Evolutionary conservation across 495 filamentous ascomycete species (phyloP).

Genomic region (Bacidia rubella): DNA sequence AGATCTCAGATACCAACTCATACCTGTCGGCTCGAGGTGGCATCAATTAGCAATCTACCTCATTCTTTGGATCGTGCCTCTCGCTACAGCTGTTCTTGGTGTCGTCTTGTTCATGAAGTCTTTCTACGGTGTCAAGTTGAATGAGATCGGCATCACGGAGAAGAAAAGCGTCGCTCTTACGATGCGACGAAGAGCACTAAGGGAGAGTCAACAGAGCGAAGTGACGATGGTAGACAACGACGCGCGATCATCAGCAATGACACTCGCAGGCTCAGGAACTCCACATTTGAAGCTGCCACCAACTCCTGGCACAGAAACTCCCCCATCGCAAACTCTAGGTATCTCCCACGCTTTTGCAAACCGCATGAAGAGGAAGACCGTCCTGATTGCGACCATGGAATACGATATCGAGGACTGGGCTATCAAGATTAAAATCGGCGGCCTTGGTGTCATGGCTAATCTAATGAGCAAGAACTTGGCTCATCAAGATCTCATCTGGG

Average conservation of each 20-base stretch:
- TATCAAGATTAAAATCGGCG: conserved; percentile 35
- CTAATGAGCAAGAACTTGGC: conserved; percentile 33
- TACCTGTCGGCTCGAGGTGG: conserved; percentile 29
- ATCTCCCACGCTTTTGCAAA: conserved; percentile 17
- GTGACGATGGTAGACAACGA: conserved; percentile 21
- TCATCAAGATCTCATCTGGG: conserved; percentile 36
- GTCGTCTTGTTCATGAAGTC: conserved; percentile 29
- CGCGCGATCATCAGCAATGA: conserved; percentile 30
- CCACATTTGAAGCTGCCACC: conserved; percentile 43
- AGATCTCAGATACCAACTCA: conserved; percentile 24
- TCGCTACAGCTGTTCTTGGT: conserved; percentile 24
- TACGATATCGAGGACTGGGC: conserved; percentile 36
- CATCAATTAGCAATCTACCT: conserved; percentile 31
- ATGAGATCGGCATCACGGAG: conserved; percentile 46
- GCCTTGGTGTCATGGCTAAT: conserved; percentile 35
- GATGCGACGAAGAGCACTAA: conserved; percentile 22
- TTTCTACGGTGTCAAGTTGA: conserved; percentile 37
- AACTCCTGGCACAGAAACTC: conserved; percentile 6
- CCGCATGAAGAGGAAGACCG: conserved; percentile 19
- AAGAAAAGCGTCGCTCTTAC: conserved; percentile 27
- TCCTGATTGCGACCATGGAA: conserved; percentile 36
- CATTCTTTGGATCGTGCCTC: conserved; percentile 29
- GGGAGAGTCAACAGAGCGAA: conserved; percentile 11
- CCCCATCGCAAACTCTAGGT: conserved; percentile 43
- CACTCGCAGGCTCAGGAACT: conserved; percentile 33